Evolutionary conservation across 345 rosid species (phyloP).

Genomic region (Fremontodendron californicum): DNA sequence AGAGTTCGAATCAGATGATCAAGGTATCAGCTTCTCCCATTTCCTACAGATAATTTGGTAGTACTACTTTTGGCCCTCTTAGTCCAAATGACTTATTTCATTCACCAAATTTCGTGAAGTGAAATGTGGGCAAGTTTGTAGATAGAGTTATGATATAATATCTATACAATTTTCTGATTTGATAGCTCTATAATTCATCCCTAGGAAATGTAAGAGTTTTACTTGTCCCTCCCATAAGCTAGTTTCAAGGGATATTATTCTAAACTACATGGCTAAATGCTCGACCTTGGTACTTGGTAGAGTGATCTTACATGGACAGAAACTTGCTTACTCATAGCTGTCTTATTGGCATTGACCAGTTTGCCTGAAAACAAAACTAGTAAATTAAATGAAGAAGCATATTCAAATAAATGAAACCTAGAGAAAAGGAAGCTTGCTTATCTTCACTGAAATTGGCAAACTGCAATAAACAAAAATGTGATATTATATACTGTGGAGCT

Average conservation of each 20-base stretch:
- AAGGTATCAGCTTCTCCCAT: slow-evolving; percentile 30
- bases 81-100: neutral
- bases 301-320: neutral
- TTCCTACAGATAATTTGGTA: neutral
- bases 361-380: neutral
- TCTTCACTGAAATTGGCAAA: neutral
- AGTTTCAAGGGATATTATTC: neutral
- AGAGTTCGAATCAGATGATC: slow-evolving; percentile 38
- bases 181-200: neutral
- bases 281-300: neutral
- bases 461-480: neutral
- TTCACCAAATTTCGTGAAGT: neutral
- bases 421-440: neutral
- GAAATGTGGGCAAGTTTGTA: neutral
- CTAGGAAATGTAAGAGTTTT: neutral
- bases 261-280: neutral
- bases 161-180: neutral
- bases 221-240: neutral
- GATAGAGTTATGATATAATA: neutral
- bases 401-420: neutral
- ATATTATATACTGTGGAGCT: neutral
- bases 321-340: neutral
- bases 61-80: neutral
- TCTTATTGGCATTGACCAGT: neutral
- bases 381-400: neutral